These are phyloP conservation scores for Casuarina equisetifolia DNA, from an alignment of 306 rosid genomes.

Conservation along the genomic window DNA sequence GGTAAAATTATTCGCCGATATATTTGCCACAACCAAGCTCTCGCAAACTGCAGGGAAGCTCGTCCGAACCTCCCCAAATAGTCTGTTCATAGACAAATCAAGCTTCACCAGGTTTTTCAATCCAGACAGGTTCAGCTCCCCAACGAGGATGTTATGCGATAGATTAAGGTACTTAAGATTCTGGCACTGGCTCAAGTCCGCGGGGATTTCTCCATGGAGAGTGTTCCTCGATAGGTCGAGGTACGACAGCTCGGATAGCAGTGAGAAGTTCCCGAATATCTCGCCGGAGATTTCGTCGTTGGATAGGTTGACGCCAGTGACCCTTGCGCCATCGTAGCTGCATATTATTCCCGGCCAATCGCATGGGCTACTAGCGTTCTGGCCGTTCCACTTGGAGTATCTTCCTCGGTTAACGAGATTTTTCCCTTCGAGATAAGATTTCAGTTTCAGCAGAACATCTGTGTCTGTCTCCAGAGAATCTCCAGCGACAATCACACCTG, in stretches of 20 bases:
- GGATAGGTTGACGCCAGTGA: constrained; percentile 50
- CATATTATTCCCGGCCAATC: constrained; percentile 67
- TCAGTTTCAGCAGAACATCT: constrained; percentile 56
- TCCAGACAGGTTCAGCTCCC: constrained; percentile 52
- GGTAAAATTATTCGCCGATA: constrained; percentile 64
- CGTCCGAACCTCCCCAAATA: constrained; percentile 50
- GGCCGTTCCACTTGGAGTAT: constrained; percentile 60
- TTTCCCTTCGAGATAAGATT: constrained; percentile 45
- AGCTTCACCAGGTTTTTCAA: constrained; percentile 51
- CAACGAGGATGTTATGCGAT: constrained; percentile 62
- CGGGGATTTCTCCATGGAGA: constrained; percentile 51
- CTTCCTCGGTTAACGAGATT: constrained; percentile 58
- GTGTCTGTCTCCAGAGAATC: constrained; percentile 57
- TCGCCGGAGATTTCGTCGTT: constrained; percentile 43
- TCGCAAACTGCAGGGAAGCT: constrained; percentile 64
- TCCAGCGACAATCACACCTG: constrained; percentile 45
- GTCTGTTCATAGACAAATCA: constrained; percentile 70
- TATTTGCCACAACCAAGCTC: constrained; percentile 51
- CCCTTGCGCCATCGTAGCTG: constrained; percentile 36
- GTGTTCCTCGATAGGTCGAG: constrained; percentile 83
- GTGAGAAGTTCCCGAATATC: constrained; percentile 67
- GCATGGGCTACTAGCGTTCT: constrained; percentile 50
- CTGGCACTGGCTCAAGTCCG: constrained; percentile 56
- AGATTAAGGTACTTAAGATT: constrained; percentile 64
- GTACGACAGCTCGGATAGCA: constrained; percentile 50